Conservation (phyloP, 2,329 filamentous ascomycete genomes). For the Botrytis medusae region DNA sequence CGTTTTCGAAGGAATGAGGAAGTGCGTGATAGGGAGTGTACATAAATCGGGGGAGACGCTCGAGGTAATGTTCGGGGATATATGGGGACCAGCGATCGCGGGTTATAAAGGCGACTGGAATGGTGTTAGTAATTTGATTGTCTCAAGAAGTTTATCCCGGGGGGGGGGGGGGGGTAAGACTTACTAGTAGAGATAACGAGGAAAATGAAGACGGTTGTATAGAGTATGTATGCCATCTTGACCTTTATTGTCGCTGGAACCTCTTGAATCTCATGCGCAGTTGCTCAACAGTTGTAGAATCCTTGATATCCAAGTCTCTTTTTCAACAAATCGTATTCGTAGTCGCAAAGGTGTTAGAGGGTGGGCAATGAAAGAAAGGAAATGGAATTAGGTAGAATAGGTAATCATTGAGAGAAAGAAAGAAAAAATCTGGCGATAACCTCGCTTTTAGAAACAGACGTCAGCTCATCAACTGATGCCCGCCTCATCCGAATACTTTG, state of each 20-base stretch:
- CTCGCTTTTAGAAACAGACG: slow-evolving; percentile 13
- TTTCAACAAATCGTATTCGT: not conserved
- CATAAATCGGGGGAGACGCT: slow-evolving; percentile 53
- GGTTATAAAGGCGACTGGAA: slow-evolving; percentile 72
- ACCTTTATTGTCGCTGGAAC: not conserved
- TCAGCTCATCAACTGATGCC: slow-evolving; percentile 7
- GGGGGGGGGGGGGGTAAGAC: slow-evolving; percentile 31
- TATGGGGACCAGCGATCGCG: slow-evolving; percentile 73
- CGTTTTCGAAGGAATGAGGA: slow-evolving; percentile 73
- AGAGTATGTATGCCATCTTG: slow-evolving; percentile 77
- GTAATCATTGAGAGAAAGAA: not conserved
- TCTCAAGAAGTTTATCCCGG: slow-evolving; percentile 1
- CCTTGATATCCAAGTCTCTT: not conserved
- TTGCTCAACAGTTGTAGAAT: not conserved
- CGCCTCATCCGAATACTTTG: not conserved
- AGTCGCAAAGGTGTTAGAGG: not conserved
- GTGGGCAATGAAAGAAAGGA: not conserved
- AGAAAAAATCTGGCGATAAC: slow-evolving; percentile 5
- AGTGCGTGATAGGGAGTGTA: slow-evolving; percentile 73
- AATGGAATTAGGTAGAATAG: not conserved
- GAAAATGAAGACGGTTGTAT: slow-evolving; percentile 69
- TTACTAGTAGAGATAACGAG: slow-evolving; percentile 70
- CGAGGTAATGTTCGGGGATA: slow-evolving; percentile 42
- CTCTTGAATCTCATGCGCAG: not conserved
- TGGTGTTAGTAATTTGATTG: slow-evolving; percentile 23